Base-by-base conservation (phyloP, 495 filamentous ascomycete species). In the Oleoguttula mirabilis region DNA sequence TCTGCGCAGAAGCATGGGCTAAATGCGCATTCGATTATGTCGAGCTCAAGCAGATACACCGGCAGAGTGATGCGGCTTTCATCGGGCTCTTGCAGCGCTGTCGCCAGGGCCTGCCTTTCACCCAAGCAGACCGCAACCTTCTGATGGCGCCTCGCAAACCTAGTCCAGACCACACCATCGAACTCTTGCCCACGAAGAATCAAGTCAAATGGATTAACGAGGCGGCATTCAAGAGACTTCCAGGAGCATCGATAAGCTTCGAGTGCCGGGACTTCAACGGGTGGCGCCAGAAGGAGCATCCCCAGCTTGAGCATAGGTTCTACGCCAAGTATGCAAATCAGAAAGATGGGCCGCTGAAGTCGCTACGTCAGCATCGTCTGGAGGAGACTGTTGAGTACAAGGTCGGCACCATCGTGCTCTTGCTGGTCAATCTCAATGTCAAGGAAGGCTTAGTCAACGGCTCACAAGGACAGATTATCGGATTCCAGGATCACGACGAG, bases 61-160 rank as follows among this genome's bases (percentile, higher is more conserved):
- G 73, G 5, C 73, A 77, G 41, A 64, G 49, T 12, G 72, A 76
- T 40, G 33, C 30, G 17, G 45, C 44, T 0, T 74, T 76, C 42
- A 68, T 69, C 27, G 40, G 54, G 2, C 63, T 76, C 8, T 59
- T 77, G 35, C 4, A 38, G 15, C 16, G 8, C 21, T 22, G 6
- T 10, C 5, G n/a, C 8, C 10, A 19, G 35, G 10, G 4, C 4
- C 6, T 4, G 15, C 8, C 35, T 38, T 6, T 7, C 14, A 7
- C 14, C 15, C 10, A 10, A 10, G 4, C 5, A 38, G 15, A 8
- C 32, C 6, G n/a, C n/a, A n/a, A n/a, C n/a, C n/a, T n/a, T n/a
- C n/a, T n/a, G n/a, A n/a, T n/a, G n/a, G n/a, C n/a, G 16, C 15
- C 6, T 35, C 15, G 10, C 7, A 17, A 6, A 10, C 21, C 17